A percentile compares a stretch with the other conserved stretches of the same genome.
phyloP scores from a whole-genome alignment of 306 rosid species.

The Leucaena leucocephala region DNA sequence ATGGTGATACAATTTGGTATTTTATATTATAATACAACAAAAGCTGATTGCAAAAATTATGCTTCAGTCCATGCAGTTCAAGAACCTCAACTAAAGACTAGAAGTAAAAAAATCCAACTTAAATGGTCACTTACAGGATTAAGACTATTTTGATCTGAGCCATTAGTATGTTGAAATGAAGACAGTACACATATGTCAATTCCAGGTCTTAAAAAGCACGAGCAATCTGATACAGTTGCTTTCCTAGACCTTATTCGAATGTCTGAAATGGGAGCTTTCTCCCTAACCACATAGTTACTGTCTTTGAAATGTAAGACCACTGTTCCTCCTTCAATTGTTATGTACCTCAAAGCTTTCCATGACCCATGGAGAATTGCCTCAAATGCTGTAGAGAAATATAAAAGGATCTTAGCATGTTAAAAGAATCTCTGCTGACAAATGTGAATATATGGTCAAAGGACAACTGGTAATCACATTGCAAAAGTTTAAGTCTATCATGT shows the following conservation, averaged over 20 bases:
- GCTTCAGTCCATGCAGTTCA: background rate
- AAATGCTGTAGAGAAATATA: conserved; percentile 48
- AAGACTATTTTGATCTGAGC: conserved; percentile 21
- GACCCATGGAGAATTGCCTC: conserved; percentile 63
- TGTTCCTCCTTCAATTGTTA: conserved; percentile 54
- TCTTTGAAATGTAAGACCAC: conserved; percentile 48
- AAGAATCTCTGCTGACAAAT: background rate
- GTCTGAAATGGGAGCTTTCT: conserved; percentile 51
- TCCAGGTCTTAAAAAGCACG: conserved; percentile 63
- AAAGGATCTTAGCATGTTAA: conserved; percentile 1
- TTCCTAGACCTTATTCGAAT: conserved; percentile 55
- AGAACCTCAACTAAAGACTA: background rate
- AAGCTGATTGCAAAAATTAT: background rate
- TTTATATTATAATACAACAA: background rate
- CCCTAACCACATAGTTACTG: conserved; percentile 38
- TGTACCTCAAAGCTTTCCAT: conserved; percentile 55
- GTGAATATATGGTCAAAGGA: background rate
- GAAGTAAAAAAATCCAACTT: background rate
- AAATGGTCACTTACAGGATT: conserved; percentile 51
- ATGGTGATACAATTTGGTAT: background rate
- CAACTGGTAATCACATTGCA: background rate
- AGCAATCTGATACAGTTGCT: conserved; percentile 63
- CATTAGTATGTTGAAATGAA: conserved; percentile 21
- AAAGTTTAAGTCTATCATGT: background rate
- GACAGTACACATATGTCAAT: conserved; percentile 59